These are phyloP conservation scores for Coemansia asiatica DNA, from an alignment of 192 early-diverging fungal genomes.

Conservation along the genomic window DNA sequence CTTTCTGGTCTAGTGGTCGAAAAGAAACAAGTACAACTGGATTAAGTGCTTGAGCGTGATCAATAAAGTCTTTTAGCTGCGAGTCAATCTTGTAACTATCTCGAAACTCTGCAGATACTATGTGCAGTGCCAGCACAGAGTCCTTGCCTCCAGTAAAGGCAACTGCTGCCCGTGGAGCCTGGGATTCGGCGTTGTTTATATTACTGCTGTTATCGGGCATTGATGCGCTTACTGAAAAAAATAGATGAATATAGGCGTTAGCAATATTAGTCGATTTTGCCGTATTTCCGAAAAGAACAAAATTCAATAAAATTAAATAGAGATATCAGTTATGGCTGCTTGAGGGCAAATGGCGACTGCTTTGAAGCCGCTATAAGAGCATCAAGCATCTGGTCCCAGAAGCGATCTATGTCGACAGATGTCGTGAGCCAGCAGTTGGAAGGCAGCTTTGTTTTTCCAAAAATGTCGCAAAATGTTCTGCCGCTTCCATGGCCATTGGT, in stretches of 20 bases:
- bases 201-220: too few relatives aligned
- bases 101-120: constrained; percentile 34
- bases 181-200: not conserved
- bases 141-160: constrained; percentile 69
- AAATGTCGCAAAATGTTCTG: constrained; percentile 17
- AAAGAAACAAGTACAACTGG: constrained; percentile 53
- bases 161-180: constrained; percentile 41
- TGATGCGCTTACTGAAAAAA: too few relatives aligned
- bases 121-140: constrained; percentile 56
- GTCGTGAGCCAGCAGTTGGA: constrained; percentile 33
- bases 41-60: constrained; percentile 20
- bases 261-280: too few relatives aligned
- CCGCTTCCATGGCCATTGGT: constrained; percentile 6
- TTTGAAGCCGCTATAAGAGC: constrained; percentile 11
- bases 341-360: not conserved
- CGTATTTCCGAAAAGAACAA: not conserved
- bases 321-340: not conserved
- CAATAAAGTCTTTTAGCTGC: not conserved
- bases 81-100: not conserved
- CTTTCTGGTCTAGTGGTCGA: constrained; percentile 50
- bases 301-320: not conserved
- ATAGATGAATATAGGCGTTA: too few relatives aligned
- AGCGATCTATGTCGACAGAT: constrained; percentile 12
- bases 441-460: not conserved
- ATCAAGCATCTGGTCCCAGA: constrained; percentile 31